Conservation (phyloP, 345 rosid species). For the Kandelia obovata region DNA sequence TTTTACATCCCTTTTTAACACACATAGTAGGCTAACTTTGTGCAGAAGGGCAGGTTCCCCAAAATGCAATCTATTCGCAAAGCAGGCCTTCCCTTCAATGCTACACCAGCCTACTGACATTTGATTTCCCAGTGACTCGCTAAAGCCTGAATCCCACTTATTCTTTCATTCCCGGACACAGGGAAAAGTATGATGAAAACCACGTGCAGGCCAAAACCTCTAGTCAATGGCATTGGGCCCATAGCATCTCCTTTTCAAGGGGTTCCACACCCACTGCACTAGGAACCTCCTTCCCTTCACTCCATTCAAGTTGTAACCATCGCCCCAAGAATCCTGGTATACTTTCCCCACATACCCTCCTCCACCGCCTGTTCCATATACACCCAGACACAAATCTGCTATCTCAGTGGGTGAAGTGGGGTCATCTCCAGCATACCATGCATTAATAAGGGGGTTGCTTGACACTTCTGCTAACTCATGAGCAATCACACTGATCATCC, state of each 20-base stretch:
- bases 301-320: conserved; percentile 54
- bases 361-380: conserved; percentile 54
- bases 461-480: conserved; percentile 65
- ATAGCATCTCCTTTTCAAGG: conserved; percentile 47
- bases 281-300: conserved; percentile 53
- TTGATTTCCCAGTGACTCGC: background rate
- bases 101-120: background rate
- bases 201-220: background rate
- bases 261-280: conserved; percentile 70
- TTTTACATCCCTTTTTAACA: background rate
- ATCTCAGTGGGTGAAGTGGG: conserved; percentile 59
- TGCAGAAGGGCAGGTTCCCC: conserved; percentile 15
- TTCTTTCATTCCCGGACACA: background rate
- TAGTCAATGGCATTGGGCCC: conserved; percentile 63
- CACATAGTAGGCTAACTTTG: background rate
- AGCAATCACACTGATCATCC: conserved; percentile 61
- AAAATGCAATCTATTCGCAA: background rate
- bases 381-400: conserved; percentile 60
- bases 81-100: background rate
- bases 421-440: conserved; percentile 65
- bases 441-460: conserved; percentile 57
- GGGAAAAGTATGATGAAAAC: background rate
- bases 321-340: conserved; percentile 42
- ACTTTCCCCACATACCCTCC: conserved; percentile 62
- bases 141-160: background rate